Evolutionary conservation across 106 monocot species (phyloP).

Genomic region (Gastrodia elata): DNA sequence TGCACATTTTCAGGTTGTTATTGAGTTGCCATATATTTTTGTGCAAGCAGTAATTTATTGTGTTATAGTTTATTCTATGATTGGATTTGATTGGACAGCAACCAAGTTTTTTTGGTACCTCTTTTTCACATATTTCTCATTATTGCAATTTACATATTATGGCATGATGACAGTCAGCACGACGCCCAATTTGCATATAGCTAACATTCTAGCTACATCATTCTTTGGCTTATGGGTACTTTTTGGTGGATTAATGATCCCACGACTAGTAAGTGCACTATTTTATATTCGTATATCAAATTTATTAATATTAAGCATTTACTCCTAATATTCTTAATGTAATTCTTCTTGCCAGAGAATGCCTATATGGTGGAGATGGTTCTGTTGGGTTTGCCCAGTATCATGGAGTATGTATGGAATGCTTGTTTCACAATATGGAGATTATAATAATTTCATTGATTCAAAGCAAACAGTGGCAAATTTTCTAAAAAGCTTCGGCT

Average conservation of each 20-base stretch:
- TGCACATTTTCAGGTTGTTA: constrained; percentile 19
- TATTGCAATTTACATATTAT: constrained; percentile 45
- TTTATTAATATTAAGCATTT: background rate
- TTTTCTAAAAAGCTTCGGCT: constrained; percentile 39
- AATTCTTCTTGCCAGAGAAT: constrained; percentile 40
- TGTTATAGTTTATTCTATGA: constrained; percentile 16
- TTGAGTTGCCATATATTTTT: constrained; percentile 34
- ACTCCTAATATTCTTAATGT: too few relatives aligned
- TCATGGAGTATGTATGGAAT: constrained; percentile 56
- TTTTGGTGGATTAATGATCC: constrained; percentile 37
- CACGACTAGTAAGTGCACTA: constrained; percentile 30
- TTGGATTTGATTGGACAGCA: constrained; percentile 16
- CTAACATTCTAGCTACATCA: constrained; percentile 29
- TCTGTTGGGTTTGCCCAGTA: constrained; percentile 52
- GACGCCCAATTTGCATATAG: constrained; percentile 36
- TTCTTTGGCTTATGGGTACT: constrained; percentile 43
- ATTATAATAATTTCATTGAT: constrained; percentile 1
- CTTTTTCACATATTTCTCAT: constrained; percentile 25
- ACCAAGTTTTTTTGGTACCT: constrained; percentile 15
- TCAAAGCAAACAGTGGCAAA: constrained; percentile 15
- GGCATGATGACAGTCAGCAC: constrained; percentile 43
- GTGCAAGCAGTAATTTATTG: constrained; percentile 28
- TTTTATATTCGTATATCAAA: too few relatives aligned
- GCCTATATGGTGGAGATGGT: constrained; percentile 92
- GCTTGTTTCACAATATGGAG: constrained; percentile 59